Base-by-base conservation (phyloP, 1,139 yeast species). In the Scheffersomyces insectosa region DNA sequence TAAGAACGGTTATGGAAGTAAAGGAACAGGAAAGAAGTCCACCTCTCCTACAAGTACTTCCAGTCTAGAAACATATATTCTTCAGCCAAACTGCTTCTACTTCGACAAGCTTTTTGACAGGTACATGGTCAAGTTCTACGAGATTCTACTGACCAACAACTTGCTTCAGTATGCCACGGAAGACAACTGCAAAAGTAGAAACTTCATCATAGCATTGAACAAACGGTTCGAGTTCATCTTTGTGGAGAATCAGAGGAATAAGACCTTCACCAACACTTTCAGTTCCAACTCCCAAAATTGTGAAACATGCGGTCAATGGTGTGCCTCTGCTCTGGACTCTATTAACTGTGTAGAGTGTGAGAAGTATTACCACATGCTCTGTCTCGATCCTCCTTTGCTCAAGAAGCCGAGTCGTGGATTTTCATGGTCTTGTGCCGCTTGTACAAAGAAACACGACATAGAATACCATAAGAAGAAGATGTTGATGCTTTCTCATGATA, bases 371-470 rank as follows among this genome's bases (percentile, higher is more conserved):
- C 98, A 91, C 66, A 80, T 90, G 82, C 71, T 80, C 38, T 91
- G 98, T 61, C 78, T 91, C 38, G 90, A 86, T 48, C 97, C 97
- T 1, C 97, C 97, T 0, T 64, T 89, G 36, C 61, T 79, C 42
- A 79, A 80, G 52, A 88, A 88, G 55, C 97, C 97, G 0, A 83
- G 89, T 38, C 69, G 96, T 45, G 97, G 97, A 1, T 87, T 89
- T 59, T 88, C 90, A 5, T 91, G 97, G 97, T 78, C 90, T n/a
- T 91, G 97, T 71, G 93, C 89, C 20, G 62, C 71, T 3, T 90
- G 97, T 65, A 76, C 87, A 14, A 79, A 78, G 52, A 71, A 60
- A 33, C 63, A 68, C 38, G 79, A 71, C 46, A 60, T 69, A 35
- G 74, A 70, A 45, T 51, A 71, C 44, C 65, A 55, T 40, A 60